A percentile compares a stretch with the other conserved stretches of the same genome.
These are phyloP conservation scores for Sordariomycetes sp. DNA, from an alignment of 2,329 filamentous ascomycete genomes.

Conservation along the genomic window DNA sequence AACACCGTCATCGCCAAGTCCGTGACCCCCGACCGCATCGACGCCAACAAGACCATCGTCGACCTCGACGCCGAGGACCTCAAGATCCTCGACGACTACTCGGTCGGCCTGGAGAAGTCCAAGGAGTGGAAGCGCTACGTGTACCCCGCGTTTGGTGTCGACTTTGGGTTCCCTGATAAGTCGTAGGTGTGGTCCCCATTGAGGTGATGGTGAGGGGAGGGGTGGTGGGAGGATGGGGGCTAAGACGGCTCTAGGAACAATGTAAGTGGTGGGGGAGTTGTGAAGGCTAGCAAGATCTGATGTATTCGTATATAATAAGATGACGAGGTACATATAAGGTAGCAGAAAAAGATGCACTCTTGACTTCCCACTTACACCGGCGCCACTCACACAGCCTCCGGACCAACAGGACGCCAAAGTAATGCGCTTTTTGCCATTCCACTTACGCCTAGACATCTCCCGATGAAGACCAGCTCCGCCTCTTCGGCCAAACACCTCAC, in stretches of 20 bases:
- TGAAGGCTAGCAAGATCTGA: no score
- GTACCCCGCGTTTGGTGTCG: conserved; percentile 54
- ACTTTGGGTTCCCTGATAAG: conserved; percentile 65
- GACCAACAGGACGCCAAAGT: no score
- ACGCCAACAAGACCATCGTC: conserved; percentile 55
- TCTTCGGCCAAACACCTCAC: no score
- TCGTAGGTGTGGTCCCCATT: conserved; percentile 8
- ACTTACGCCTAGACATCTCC: no score
- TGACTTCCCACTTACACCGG: no score
- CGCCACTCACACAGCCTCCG: no score
- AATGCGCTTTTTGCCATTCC: no score
- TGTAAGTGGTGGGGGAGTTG: no score
- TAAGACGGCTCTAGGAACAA: background rate
- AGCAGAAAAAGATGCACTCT: no score
- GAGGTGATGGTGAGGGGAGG: background rate
- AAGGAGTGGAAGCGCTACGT: conserved; percentile 48
- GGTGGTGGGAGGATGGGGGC: background rate
- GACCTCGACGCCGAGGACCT: conserved; percentile 49
- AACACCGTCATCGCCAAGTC: conserved; percentile 64
- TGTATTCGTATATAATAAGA: no score
- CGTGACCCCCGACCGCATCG: conserved; percentile 53
- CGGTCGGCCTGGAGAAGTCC: conserved; percentile 30
- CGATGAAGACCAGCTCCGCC: no score
- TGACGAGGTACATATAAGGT: no score
- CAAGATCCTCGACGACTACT: conserved; percentile 45